Conservation (phyloP, 2,329 filamentous ascomycete species). For the Chlorencoelia australis region DNA sequence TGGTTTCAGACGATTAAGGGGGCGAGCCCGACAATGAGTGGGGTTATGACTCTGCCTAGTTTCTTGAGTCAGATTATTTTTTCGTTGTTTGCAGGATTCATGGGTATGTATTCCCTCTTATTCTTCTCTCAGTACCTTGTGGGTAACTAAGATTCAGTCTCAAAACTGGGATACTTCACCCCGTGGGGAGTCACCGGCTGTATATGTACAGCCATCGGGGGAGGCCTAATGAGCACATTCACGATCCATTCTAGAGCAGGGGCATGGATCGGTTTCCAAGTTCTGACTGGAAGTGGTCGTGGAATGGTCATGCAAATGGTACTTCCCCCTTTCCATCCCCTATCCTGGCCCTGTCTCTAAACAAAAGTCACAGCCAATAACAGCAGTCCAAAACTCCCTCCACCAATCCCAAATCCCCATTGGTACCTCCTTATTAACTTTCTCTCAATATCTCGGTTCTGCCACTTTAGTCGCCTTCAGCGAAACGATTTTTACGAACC, state of each 20-base stretch:
- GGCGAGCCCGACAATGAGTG: conserved; percentile 14
- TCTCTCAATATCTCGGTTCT: background rate
- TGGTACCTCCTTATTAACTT: background rate
- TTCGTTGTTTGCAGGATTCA: conserved; percentile 6
- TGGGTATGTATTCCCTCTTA: background rate
- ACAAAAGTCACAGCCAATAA: background rate
- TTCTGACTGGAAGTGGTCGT: conserved; percentile 16
- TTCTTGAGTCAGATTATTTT: conserved; percentile 6
- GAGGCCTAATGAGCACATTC: conserved; percentile 28
- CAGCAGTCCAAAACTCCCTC: background rate
- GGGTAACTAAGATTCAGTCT: conserved; percentile 14
- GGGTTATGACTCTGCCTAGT: conserved; percentile 19
- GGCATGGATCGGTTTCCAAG: conserved; percentile 20
- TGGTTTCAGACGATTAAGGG: conserved; percentile 26
- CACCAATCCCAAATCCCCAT: background rate
- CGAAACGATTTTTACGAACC: conserved; percentile 24
- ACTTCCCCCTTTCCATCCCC: conserved; percentile 2
- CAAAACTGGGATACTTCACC: conserved; percentile 25
- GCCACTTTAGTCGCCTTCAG: conserved; percentile 23
- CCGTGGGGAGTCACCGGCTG: conserved; percentile 26
- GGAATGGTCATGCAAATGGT: conserved; percentile 15
- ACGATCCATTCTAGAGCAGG: conserved; percentile 9
- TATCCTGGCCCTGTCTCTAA: background rate
- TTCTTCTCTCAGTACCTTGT: background rate
- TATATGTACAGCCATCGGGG: conserved; percentile 23